These are phyloP conservation scores for Backusella sp. DNA, from an alignment of 192 early-diverging fungal species.

Conservation along the genomic window DNA sequence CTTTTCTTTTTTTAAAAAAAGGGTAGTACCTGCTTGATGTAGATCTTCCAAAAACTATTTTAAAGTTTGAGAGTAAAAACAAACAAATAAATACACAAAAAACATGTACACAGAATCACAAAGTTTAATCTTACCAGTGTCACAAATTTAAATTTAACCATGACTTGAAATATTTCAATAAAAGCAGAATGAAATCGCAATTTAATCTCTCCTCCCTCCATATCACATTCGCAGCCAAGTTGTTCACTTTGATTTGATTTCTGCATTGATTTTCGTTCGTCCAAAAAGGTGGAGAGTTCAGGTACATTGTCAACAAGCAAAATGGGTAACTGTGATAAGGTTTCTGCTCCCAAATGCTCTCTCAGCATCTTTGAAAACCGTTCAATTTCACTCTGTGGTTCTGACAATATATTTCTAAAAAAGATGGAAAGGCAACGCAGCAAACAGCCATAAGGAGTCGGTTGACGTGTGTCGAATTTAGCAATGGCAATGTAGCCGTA, in stretches of 20 bases:
- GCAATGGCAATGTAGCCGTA: constrained; percentile 34
- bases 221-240: constrained; percentile 15
- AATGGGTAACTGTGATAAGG: constrained; percentile 12
- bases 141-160: constrained; percentile 32
- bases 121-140: constrained; percentile 25
- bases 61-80: background rate
- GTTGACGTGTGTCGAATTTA: constrained; percentile 33
- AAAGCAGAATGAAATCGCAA: constrained; percentile 33
- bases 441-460: constrained; percentile 33
- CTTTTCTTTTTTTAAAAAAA: background rate
- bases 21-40: constrained; percentile 36
- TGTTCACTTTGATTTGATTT: background rate
- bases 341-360: constrained; percentile 15
- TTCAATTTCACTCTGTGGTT: constrained; percentile 14
- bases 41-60: constrained; percentile 37
- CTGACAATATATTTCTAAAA: constrained; percentile 27
- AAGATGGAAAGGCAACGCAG: constrained; percentile 29
- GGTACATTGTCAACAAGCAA: constrained; percentile 32
- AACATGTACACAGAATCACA: too few relatives aligned
- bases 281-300: constrained; percentile 23
- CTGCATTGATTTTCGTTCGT: background rate
- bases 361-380: constrained; percentile 24
- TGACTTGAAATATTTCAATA: constrained; percentile 34
- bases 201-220: constrained; percentile 27
- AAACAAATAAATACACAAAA: background rate